These are phyloP conservation scores for Albizia julibrissin DNA, from an alignment of 306 rosid genomes.

Conservation along the genomic window DNA sequence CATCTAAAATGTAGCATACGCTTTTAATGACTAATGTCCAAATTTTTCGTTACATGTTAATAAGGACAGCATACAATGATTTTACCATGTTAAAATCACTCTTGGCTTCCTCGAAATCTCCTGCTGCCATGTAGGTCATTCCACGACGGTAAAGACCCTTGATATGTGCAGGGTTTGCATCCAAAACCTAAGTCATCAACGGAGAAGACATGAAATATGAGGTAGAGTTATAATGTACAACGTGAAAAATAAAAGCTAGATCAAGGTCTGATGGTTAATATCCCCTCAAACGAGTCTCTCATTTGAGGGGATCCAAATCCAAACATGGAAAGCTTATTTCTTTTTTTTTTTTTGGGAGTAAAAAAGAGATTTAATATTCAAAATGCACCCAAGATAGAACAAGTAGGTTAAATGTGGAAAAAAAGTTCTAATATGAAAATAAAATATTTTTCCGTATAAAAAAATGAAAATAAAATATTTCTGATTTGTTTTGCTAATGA, in stretches of 20 bases:
- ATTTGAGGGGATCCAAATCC: too few relatives aligned
- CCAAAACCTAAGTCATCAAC: constrained; percentile 66
- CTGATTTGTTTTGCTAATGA: constrained; percentile 19
- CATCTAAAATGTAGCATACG: constrained; percentile 57
- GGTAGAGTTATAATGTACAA: constrained; percentile 16
- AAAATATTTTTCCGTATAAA: not conserved
- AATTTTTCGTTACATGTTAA: not conserved
- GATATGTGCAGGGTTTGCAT: constrained; percentile 84
- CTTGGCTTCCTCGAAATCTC: constrained; percentile 92
- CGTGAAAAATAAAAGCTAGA: not conserved
- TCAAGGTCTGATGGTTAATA: too few relatives aligned
- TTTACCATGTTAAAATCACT: constrained; percentile 77
- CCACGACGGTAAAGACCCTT: constrained; percentile 99
- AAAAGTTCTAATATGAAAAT: not conserved
- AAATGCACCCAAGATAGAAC: not conserved
- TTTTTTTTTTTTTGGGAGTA: not conserved
- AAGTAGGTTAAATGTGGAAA: not conserved
- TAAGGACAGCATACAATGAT: not conserved
- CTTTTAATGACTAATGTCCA: constrained; percentile 23
- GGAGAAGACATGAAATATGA: constrained; percentile 24
- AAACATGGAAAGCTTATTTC: not conserved
- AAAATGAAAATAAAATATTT: not conserved
- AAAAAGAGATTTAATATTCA: not conserved
- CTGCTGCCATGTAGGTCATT: constrained; percentile 85
- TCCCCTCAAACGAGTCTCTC: too few relatives aligned